Base-by-base conservation (phyloP, 257 asterid genomes). In the Gynochthodes officinalis region DNA sequence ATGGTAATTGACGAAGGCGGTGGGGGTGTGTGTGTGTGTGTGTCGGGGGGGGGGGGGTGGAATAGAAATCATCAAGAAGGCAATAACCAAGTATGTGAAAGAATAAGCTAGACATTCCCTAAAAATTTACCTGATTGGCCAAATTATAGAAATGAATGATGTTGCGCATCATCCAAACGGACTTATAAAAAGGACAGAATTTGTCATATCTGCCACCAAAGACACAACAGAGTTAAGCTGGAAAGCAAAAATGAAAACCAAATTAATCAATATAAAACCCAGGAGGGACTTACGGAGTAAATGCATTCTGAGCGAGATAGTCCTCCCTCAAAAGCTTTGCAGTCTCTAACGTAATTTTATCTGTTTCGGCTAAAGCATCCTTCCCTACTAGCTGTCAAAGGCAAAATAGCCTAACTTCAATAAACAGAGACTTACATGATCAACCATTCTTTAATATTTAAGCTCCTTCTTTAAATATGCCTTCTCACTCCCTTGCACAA, bases 121-220 rank as follows among this genome's bases (percentile, higher is more conserved):
- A 35, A 16, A 68, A 60, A 58, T 66, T 72, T 77, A 91, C 99
- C 97, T 94, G 99, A 84, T 95, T 95, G 77, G 99, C 99, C 93
- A 92, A 85, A 77, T 85, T 89, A 84, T 81, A 92, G 89, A 95
- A 95, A 86, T 95, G 96, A 83, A 95, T 89, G 58, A 95, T 95
- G 83, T 95, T 95, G 82, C 99, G 97, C 99, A 95, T 88, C 99
- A 95, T 90, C 99, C 99, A 95, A 73, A 95, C 98, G 12, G 96
- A 92, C 88, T 95, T 95, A 89, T 95, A 95, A 90, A 95, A 95
- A 33, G 99, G 99, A 83, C 99, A 95, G 76, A 72, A 95, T 71
- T 95, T 95, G 72, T 95, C 99, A 69, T 95, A 92, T 66, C 99
- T 95, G 88, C 59, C 59, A 75, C 65, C 84, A 80, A 65, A 53